Evolutionary conservation across 2,329 filamentous ascomycete species (phyloP).

Genomic region (Colletotrichum sp.): DNA sequence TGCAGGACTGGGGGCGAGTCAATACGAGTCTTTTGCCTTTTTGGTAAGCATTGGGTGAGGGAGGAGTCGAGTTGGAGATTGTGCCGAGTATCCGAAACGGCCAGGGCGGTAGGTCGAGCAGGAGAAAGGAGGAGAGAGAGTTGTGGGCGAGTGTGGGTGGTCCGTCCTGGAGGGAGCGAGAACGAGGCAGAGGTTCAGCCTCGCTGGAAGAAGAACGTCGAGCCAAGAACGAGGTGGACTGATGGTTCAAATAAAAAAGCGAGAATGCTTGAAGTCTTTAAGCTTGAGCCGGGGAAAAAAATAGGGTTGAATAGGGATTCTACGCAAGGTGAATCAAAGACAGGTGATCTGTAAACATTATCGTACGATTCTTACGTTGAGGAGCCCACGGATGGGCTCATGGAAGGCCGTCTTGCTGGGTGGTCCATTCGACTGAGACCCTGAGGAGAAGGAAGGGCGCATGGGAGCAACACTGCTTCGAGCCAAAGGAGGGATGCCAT

Average conservation of each 20-base stretch:
- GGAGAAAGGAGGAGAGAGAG: not conserved
- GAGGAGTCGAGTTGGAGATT: not conserved
- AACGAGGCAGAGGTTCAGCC: constrained; percentile 16
- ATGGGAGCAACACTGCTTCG: not conserved
- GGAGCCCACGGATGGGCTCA: constrained; percentile 16
- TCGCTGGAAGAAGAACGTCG: constrained; percentile 8
- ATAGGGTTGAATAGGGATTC: constrained; percentile 13
- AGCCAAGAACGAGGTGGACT: constrained; percentile 10
- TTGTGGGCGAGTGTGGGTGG: not conserved
- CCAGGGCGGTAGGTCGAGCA: not conserved
- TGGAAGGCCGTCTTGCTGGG: constrained; percentile 14
- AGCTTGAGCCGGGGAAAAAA: constrained; percentile 12
- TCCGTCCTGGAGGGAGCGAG: not conserved
- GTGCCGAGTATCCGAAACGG: constrained; percentile 13
- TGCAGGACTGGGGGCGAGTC: not conserved
- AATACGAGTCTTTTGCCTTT: not conserved
- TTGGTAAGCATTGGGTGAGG: not conserved
- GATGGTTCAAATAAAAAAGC: not conserved
- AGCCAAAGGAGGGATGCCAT: not conserved
- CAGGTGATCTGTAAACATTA: constrained; percentile 23
- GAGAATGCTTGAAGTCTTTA: constrained; percentile 16
- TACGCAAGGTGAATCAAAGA: constrained; percentile 8
- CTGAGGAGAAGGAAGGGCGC: not conserved
- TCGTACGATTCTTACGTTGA: constrained; percentile 22
- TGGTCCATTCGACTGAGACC: constrained; percentile 7